Base-by-base conservation (phyloP, 164 flowering plant species). In the Macadamia integrifolia region DNA sequence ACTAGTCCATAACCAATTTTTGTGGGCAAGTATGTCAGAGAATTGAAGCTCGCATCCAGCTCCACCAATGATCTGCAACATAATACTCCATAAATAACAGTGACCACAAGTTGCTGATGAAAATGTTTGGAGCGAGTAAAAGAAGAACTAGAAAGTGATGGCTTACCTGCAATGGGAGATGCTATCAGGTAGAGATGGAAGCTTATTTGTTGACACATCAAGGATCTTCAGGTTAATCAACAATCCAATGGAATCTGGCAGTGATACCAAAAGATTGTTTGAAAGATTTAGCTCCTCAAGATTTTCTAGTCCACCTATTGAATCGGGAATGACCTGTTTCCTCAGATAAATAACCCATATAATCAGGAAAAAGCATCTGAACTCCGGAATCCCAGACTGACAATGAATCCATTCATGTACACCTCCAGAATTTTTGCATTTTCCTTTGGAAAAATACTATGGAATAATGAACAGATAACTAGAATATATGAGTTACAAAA, bases 171-270 rank as follows among this genome's bases (percentile, higher is more conserved):
- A 94, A 49, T 84, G 83, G 62, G 84, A 80, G 58, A 90, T 90
- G 81, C 87, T 77, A 69, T 94, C 97, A 13, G 98, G 98, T 30
- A 94, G 71, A 55, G 81, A 69, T 50, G 31, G 62, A 6, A 94
- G 86, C 79, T 88, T 90, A 84, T 92, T 94, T 66, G 82, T 75
- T 11, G 97, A 92, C 3, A 84, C 92, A 78, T 92, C 76, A 9
- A 94, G 78, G 49, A 83, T 75, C 75, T 84, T 94, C 79, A 94
- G 69, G 12, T 80, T 89, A 59, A 78, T 78, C 75, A 94, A 69
- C 76, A 90, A 65, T 1, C 98, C 97, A 66, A 94, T 82, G 17
- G 98, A 92, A 67, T 94, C 97, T 1, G 98, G 98, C 66, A 94
- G 79, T 2, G 87, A 80, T 64, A 79, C 86, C 80, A 94, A 76